These are phyloP conservation scores for Talaromyces sp. DNA, from an alignment of 2,329 filamentous ascomycete genomes.

Conservation along the genomic window DNA sequence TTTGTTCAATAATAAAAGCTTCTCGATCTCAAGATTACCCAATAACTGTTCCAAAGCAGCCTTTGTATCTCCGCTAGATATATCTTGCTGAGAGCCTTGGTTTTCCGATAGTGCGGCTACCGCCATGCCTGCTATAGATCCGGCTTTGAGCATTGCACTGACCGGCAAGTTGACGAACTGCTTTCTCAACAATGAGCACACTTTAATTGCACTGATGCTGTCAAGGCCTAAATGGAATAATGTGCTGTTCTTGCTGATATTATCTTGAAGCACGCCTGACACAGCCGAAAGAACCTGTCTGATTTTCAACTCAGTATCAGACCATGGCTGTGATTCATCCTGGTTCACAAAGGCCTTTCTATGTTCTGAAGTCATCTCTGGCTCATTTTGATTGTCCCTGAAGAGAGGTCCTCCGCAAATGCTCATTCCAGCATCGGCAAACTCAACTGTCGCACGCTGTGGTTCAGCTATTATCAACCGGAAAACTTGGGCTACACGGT, in stretches of 20 bases:
- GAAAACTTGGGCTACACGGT: constrained; percentile 60
- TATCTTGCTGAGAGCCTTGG: constrained; percentile 12
- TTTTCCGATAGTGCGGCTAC: constrained; percentile 23
- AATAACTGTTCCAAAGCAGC: constrained; percentile 32
- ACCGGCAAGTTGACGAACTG: constrained; percentile 62
- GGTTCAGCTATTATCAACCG: constrained; percentile 52
- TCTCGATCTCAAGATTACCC: constrained; percentile 28
- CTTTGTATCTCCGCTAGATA: constrained; percentile 20
- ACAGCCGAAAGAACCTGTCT: constrained; percentile 51
- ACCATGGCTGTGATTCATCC: constrained; percentile 25
- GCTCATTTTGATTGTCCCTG: constrained; percentile 12
- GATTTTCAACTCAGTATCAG: constrained; percentile 39
- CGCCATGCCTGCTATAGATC: constrained; percentile 65
- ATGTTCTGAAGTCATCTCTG: not conserved
- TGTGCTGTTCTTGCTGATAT: constrained; percentile 60
- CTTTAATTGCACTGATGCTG: constrained; percentile 87
- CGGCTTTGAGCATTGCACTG: constrained; percentile 66
- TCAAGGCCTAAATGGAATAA: constrained; percentile 86
- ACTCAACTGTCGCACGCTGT: constrained; percentile 53
- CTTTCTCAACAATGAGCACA: constrained; percentile 65
- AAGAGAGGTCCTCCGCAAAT: constrained; percentile 59
- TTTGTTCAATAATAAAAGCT: constrained; percentile 19
- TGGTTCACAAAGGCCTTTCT: not conserved
- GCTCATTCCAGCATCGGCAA: constrained; percentile 52
- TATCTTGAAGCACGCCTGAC: constrained; percentile 56